phyloP scores from a whole-genome alignment of 1,284 basidiomycete species.

The Porphyrellus sp. region DNA sequence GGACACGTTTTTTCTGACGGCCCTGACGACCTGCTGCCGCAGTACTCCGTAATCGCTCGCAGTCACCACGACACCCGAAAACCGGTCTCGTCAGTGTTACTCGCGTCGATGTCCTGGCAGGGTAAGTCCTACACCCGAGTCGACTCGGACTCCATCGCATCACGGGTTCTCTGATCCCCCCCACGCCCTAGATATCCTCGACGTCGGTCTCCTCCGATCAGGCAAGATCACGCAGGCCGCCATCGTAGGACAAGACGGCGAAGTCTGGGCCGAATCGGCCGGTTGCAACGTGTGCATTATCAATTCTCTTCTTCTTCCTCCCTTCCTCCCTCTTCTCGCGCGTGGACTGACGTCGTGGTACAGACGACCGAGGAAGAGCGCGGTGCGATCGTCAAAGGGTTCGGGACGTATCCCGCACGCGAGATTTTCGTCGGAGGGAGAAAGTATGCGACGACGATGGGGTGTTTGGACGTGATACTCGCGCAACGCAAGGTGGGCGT shows the following conservation, averaged over 20 bases:
- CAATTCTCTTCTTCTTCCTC: background rate
- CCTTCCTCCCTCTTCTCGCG: background rate
- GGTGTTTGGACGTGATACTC: conserved; percentile 29
- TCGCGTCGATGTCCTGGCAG: conserved; percentile 51
- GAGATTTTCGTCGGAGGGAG: conserved; percentile 29
- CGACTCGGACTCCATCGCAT: background rate
- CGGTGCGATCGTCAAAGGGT: conserved; percentile 18
- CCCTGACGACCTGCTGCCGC: too few species aligned
- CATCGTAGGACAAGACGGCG: conserved; percentile 82
- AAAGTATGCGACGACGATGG: conserved; percentile 28
- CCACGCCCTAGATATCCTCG: conserved; percentile 21
- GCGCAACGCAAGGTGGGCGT: conserved; percentile 22
- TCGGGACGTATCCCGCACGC: conserved; percentile 19
- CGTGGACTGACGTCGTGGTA: background rate
- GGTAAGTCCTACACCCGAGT: conserved; percentile 28
- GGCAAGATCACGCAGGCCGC: conserved; percentile 78
- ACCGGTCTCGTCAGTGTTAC: background rate
- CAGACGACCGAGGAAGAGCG: conserved; percentile 24
- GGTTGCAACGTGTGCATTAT: conserved; percentile 68
- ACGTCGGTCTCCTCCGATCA: conserved; percentile 71
- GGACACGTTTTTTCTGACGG: too few species aligned
- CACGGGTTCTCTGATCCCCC: background rate
- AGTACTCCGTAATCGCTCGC: too few species aligned
- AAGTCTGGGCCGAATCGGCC: conserved; percentile 79
- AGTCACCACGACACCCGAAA: background rate